These are phyloP conservation scores for Oleoguttula mirabilis DNA, from an alignment of 495 filamentous ascomycete genomes.

Conservation along the genomic window DNA sequence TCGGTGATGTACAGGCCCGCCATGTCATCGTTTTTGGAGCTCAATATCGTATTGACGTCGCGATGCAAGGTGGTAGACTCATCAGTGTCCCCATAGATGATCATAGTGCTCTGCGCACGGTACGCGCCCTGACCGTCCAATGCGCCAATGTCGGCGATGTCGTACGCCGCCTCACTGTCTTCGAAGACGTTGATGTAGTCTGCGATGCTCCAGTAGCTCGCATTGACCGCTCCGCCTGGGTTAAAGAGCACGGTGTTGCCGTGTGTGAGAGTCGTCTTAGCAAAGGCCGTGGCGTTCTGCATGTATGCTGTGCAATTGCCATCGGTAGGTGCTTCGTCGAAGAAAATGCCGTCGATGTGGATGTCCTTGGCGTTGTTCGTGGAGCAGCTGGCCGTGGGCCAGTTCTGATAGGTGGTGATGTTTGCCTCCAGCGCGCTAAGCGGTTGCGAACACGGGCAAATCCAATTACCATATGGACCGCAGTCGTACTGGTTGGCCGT, in stretches of 20 bases:
- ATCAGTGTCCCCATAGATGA: neutral
- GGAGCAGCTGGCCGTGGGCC: slow-evolving; percentile 17
- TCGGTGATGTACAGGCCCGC: slow-evolving; percentile 8
- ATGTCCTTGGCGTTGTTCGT: neutral
- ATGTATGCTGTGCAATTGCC: slow-evolving; percentile 1
- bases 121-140: slow-evolving; percentile 3
- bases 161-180: neutral
- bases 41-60: slow-evolving; percentile 1
- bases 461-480: neutral
- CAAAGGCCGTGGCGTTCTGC: slow-evolving; percentile 3
- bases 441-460: slow-evolving; percentile 15
- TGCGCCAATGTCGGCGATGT: slow-evolving; percentile 1
- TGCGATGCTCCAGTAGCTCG: slow-evolving; percentile 3
- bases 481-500: slow-evolving; percentile 27
- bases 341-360: slow-evolving; percentile 11
- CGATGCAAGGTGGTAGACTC: neutral
- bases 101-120: slow-evolving; percentile 4
- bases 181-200: slow-evolving; percentile 17
- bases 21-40: neutral
- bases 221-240: slow-evolving; percentile 4
- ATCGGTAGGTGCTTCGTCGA: slow-evolving; percentile 9
- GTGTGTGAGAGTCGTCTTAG: slow-evolving; percentile 2
- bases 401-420: slow-evolving; percentile 33
- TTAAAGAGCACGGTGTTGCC: slow-evolving; percentile 12
- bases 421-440: slow-evolving; percentile 28